phyloP scores from a whole-genome alignment of 1,284 basidiomycete genomes.

The Moesziomyces sp. region DNA sequence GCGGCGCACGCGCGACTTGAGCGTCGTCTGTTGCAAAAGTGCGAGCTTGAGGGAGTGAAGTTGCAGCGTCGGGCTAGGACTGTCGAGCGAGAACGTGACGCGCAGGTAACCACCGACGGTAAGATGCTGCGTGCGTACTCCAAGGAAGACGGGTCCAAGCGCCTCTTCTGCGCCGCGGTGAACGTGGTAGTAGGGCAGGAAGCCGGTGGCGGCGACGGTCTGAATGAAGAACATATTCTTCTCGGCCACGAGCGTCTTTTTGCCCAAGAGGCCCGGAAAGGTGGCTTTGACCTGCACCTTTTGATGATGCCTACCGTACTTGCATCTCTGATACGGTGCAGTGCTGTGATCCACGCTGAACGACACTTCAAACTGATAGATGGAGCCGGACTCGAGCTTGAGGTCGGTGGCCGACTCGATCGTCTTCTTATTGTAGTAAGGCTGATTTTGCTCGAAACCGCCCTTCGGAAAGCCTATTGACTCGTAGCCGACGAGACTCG shows the following conservation, averaged over 20 bases:
- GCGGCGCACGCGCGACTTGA: constrained; percentile 41
- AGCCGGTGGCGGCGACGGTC: constrained; percentile 28
- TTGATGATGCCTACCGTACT: constrained; percentile 48
- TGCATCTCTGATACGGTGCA: constrained; percentile 49
- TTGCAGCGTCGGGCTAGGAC: constrained; percentile 33
- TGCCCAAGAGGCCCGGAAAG: constrained; percentile 43
- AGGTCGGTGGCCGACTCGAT: constrained; percentile 43
- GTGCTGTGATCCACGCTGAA: constrained; percentile 50
- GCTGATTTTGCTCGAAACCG: constrained; percentile 51
- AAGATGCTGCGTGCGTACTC: constrained; percentile 44
- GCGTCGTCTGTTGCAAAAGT: constrained; percentile 45
- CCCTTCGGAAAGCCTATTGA: constrained; percentile 47
- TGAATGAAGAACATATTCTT: constrained; percentile 48
- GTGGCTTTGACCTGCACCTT: constrained; percentile 48
- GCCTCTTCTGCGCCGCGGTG: constrained; percentile 37
- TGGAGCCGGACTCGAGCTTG: constrained; percentile 39
- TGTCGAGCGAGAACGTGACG: constrained; percentile 44
- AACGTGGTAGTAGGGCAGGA: constrained; percentile 47
- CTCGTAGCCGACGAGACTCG: constrained; percentile 44
- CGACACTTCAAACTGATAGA: constrained; percentile 45
- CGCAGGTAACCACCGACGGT: constrained; percentile 52
- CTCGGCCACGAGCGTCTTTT: constrained; percentile 45
- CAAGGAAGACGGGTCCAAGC: constrained; percentile 44
- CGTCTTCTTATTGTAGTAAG: constrained; percentile 45
- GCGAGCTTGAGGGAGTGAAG: constrained; percentile 42